Evolutionary conservation across 148 eudicot genomes (phyloP), one percentile per base, ranked within the genome.

Genomic region (Heliamphora exappendiculata): DNA sequence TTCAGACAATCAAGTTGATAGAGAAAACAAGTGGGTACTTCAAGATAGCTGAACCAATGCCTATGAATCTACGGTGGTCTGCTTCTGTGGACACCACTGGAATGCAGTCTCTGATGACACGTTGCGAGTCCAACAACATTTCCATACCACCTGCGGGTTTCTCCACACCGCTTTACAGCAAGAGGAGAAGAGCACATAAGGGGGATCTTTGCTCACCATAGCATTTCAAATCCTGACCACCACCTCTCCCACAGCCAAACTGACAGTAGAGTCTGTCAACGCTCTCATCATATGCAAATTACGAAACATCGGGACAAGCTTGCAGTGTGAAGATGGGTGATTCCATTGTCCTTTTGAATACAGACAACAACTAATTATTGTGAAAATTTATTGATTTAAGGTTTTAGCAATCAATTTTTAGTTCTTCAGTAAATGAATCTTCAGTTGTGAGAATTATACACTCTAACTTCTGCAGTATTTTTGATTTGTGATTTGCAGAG

Each of bases 71-170:
- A 85, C 81, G 83, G 88, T 91, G 33, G 85, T 87, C 49, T 22
- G 88, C 98, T 16, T 89, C 92, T 0, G 89, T 89, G 41, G 94
- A 91, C 63, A 85, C 86, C 81, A 72, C 82, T 28, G 79, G 73
- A 71, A 86, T 92, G 86, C 93, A 92, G 73, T 85, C 95, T 0
- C 88, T 88, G 42, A 92, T 92, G 89, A 84, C 93, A 60, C 93
- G 96, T 17, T 89, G 97, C 31, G 96, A 95, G 81, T 89, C 96
- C 0, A 84, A 92, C 85, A 86, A 79, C 76, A 73, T 88, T 1
- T 85, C 90, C 0, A 70, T 88, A 45, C 67, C 86, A 51, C 89
- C 96, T 26, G 89, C 97, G 0, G 96, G 97, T 6, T 89, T 91
- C 77, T 88, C 96, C 1, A 87, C 92, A 87, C 92, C 67, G 85